Conservation (phyloP, 2,329 filamentous ascomycete species). For the Periconia macrospinosa region DNA sequence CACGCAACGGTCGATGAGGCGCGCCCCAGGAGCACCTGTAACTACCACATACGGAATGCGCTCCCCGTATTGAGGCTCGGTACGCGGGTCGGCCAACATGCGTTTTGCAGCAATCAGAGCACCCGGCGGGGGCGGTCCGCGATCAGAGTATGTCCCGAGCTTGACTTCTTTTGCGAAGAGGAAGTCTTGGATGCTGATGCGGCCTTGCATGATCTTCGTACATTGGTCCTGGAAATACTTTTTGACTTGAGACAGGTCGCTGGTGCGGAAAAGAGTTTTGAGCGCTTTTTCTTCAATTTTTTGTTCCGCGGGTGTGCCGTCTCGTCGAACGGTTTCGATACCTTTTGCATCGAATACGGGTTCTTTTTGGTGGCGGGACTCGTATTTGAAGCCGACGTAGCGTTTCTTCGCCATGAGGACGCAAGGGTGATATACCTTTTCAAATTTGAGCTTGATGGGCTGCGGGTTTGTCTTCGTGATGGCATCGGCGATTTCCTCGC, state of each 20-base stretch:
- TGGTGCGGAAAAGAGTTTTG: slow-evolving; percentile 84
- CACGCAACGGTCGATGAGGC: slow-evolving; percentile 87
- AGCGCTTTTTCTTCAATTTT: slow-evolving; percentile 94
- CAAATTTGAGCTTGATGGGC: slow-evolving; percentile 94
- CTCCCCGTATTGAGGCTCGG: slow-evolving; percentile 93
- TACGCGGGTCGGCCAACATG: slow-evolving; percentile 83
- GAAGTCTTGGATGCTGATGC: slow-evolving; percentile 90
- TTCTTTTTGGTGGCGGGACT: slow-evolving; percentile 70
- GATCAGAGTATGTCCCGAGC: slow-evolving; percentile 83
- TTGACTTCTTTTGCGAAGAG: slow-evolving; percentile 93
- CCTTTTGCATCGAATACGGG: slow-evolving; percentile 98
- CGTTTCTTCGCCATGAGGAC: slow-evolving; percentile 94
- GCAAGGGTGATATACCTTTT: slow-evolving; percentile 97
- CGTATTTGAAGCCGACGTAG: slow-evolving; percentile 98
- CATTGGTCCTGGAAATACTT: slow-evolving; percentile 88
- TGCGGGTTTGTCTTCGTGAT: slow-evolving; percentile 89
- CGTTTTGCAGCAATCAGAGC: slow-evolving; percentile 83
- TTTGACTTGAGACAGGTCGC: slow-evolving; percentile 87
- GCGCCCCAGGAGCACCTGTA: slow-evolving; percentile 80
- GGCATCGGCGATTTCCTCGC: slow-evolving; percentile 84
- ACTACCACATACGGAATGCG: slow-evolving; percentile 93
- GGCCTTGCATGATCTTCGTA: slow-evolving; percentile 85
- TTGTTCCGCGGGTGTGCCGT: slow-evolving; percentile 92
- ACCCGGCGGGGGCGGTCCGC: slow-evolving; percentile 78
- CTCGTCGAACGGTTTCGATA: slow-evolving; percentile 93